phyloP scores from a whole-genome alignment of 179 eudicot species.

The Corrigiola litoralis region DNA sequence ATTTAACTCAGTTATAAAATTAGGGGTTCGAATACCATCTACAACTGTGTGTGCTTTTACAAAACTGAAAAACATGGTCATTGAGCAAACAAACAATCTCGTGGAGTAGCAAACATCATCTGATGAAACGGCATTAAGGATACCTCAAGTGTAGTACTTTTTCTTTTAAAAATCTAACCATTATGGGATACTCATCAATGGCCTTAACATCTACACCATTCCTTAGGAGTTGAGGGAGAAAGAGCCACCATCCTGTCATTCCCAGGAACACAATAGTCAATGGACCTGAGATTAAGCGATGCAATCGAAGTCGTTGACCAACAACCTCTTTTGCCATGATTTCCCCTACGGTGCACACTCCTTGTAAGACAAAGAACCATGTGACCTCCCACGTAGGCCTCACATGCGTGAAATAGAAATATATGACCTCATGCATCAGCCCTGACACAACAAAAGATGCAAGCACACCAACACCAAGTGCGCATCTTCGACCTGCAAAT shows the following conservation, averaged over 20 bases:
- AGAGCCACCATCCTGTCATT: slow-evolving; percentile 51
- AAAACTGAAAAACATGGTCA: too few relatives aligned
- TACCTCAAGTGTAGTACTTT: neutral
- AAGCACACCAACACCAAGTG: slow-evolving; percentile 15
- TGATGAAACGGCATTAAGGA: too few relatives aligned
- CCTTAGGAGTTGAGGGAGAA: slow-evolving; percentile 52
- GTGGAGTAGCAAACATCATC: too few relatives aligned
- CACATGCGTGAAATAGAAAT: slow-evolving; percentile 33
- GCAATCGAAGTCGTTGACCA: slow-evolving; percentile 20
- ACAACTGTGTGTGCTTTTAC: too few relatives aligned
- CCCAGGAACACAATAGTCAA: slow-evolving; percentile 44
- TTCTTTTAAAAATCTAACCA: slow-evolving; percentile 24
- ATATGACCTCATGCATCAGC: slow-evolving; percentile 64
- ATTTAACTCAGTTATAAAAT: too few relatives aligned
- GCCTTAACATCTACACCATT: slow-evolving; percentile 36
- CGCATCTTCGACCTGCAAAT: slow-evolving; percentile 27
- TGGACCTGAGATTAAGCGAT: slow-evolving; percentile 21
- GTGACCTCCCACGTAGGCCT: slow-evolving; percentile 56
- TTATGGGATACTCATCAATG: slow-evolving; percentile 31
- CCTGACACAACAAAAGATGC: slow-evolving; percentile 52
- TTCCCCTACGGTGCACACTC: slow-evolving; percentile 37
- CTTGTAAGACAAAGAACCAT: slow-evolving; percentile 61
- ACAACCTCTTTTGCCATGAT: slow-evolving; percentile 33
- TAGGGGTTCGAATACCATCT: too few relatives aligned
- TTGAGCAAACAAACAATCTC: too few relatives aligned